Percentiles rank a stretch among this genome's conserved stretches.
phyloP scores from a whole-genome alignment of 2,329 filamentous ascomycete genomes.

The Fusarium foetens region DNA sequence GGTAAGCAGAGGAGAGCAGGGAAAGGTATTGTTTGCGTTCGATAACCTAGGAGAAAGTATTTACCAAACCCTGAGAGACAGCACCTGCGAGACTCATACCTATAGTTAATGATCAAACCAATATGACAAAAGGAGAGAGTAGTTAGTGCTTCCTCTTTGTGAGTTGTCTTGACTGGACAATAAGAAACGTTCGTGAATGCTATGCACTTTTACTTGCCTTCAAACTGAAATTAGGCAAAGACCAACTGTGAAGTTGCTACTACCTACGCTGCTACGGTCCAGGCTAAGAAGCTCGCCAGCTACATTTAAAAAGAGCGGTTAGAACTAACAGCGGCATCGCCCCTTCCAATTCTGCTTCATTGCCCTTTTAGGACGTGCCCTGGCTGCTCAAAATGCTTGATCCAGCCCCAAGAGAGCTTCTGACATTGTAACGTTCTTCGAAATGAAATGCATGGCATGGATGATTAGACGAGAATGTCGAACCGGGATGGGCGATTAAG shows the following conservation, averaged over 20 bases:
- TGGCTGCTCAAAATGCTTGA: not conserved
- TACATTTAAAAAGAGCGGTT: not conserved
- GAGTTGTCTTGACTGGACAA: not conserved
- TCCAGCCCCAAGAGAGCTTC: not conserved
- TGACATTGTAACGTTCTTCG: not conserved
- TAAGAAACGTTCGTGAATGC: not conserved
- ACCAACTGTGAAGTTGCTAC: not conserved
- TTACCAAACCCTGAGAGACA: not conserved
- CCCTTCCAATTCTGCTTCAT: slow-evolving; percentile 30
- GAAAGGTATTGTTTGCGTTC: not conserved
- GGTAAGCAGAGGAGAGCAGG: not conserved
- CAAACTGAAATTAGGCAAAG: not conserved
- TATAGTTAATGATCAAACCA: not conserved
- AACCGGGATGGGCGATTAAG: not conserved
- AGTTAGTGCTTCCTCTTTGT: not conserved
- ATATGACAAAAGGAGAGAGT: not conserved
- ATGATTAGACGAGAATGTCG: not conserved
- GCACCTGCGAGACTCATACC: not conserved
- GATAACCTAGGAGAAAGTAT: not conserved
- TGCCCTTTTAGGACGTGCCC: slow-evolving; percentile 16
- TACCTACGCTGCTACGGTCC: not conserved
- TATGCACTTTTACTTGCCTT: not conserved
- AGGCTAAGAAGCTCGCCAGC: not conserved
- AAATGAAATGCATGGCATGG: not conserved
- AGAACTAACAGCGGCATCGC: not conserved